Percentiles rank a stretch among this genome's conserved stretches.
Evolutionary conservation across 371 early-diverging fungal genomes (phyloP).

Genomic region (Mortierella polycephala): DNA sequence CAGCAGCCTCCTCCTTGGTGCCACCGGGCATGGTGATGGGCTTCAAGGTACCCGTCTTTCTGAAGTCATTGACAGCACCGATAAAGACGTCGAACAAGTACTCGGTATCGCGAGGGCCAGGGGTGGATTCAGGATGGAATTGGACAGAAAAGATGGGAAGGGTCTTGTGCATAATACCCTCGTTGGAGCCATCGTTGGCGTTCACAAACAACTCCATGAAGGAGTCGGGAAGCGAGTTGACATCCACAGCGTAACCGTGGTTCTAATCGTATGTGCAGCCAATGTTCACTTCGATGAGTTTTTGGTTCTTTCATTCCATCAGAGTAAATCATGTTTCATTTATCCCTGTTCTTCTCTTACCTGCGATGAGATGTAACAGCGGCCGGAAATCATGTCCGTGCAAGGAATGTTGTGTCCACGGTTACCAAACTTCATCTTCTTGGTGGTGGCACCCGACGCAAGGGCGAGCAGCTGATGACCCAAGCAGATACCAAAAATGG

Average conservation of each 20-base stretch:
- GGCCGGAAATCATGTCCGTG: conserved; percentile 92
- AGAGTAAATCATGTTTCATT: background rate
- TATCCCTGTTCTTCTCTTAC: conserved; percentile 7
- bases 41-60: conserved; percentile 75
- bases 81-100: conserved; percentile 95
- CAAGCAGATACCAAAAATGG: conserved; percentile 98
- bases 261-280: conserved; percentile 59
- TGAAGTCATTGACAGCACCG: conserved; percentile 76
- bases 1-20: conserved; percentile 61
- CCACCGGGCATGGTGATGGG: conserved; percentile 81
- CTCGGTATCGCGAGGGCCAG: conserved; percentile 98
- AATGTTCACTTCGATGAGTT: background rate
- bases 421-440: conserved; percentile 98
- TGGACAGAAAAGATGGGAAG: conserved; percentile 96
- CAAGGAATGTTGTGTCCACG: conserved; percentile 99
- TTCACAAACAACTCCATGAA: conserved; percentile 95
- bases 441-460: conserved; percentile 92
- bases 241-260: conserved; percentile 97
- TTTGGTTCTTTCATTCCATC: background rate
- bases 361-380: conserved; percentile 97
- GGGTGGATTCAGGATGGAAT: conserved; percentile 97
- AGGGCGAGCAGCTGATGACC: conserved; percentile 96
- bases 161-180: conserved; percentile 91
- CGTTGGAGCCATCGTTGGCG: conserved; percentile 98
- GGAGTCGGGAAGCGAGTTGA: conserved; percentile 75